Evolutionary conservation across 345 rosid species (phyloP), one percentile per base, ranked within the genome.

Genomic region (Gossypium mustelinum): DNA sequence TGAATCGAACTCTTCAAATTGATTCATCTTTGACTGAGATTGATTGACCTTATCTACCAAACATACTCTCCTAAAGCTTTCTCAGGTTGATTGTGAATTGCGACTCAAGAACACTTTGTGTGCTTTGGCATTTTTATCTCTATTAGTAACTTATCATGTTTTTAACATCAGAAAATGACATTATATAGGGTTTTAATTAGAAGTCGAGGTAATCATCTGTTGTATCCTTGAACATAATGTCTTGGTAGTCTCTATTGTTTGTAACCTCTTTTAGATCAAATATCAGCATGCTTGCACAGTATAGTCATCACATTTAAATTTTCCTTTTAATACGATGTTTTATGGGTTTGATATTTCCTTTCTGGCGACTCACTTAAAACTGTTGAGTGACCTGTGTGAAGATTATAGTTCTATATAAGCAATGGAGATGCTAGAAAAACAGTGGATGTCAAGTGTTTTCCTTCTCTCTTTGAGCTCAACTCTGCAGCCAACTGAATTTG

Each of bases 1-100:
- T 66, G 29, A 20, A 27, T 27, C 47, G 17, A 70, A 70, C 25
- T 54, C 60, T 54, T 70, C 47, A 50, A 70, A 41, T 70, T 54
- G 47, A 54, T 70, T 52, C 7, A 24, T 54, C 62, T 70, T 70
- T n/a, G 0, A 47, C 18, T 68, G 24, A 25, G 56, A n/a, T 45
- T 22, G 6, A 8, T 20, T 24, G 57, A 68, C n/a, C 57, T 24
- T 48, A 16, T 68, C 72, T 24, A 24, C 41, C 12, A 48, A 11
- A 4, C 9, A 3, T n/a, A n/a, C 48, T 54, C 27, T 29, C 55
- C 54, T 52, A 24, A 68, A 25, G 44, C 47, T 25, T 68, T 48
- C 72, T 50, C 4, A 3, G 44, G 29, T 24, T 67, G n/a, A 54
- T 54, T 29, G 16, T 27, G 62, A 70, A 20, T 56, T 20, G 2